Percentiles rank a stretch among this genome's conserved stretches.
phyloP scores from a whole-genome alignment of 2,329 filamentous ascomycete species.

The Calonectria leucothoes region DNA sequence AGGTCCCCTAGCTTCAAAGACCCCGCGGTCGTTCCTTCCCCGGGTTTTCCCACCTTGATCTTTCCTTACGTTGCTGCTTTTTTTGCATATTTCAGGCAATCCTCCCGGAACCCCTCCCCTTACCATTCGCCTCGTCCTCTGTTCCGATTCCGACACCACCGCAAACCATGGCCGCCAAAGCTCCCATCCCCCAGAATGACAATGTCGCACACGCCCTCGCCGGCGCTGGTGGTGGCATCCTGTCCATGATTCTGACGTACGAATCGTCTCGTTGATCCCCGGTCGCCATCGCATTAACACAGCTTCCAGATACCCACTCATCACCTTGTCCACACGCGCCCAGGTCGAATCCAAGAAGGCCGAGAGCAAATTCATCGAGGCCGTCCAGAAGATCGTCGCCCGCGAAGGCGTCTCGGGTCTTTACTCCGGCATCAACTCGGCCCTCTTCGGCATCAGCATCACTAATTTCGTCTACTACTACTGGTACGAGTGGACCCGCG shows the following conservation, averaged over 20 bases:
- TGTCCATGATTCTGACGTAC: conserved; percentile 96
- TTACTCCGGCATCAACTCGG: conserved; percentile 93
- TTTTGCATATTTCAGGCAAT: conserved; percentile 1
- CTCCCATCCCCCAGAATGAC: conserved; percentile 86
- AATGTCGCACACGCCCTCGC: conserved; percentile 96
- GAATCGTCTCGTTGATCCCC: conserved; percentile 33
- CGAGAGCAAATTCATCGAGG: conserved; percentile 84
- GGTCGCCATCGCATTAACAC: conserved; percentile 17
- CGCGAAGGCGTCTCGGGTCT: conserved; percentile 91
- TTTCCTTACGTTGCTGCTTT: conserved; percentile 11
- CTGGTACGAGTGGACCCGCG: conserved; percentile 98
- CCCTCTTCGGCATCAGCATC: conserved; percentile 96
- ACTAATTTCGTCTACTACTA: conserved; percentile 99
- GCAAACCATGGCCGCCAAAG: conserved; percentile 59
- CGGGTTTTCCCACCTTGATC: conserved; percentile 10
- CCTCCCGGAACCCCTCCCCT: neutral
- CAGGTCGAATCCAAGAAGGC: conserved; percentile 98
- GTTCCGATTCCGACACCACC: conserved; percentile 9
- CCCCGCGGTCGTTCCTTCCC: conserved; percentile 16
- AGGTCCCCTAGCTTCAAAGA: neutral
- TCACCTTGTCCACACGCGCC: conserved; percentile 95
- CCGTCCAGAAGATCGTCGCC: conserved; percentile 86
- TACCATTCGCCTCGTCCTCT: neutral
- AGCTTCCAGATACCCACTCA: conserved; percentile 83
- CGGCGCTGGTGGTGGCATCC: conserved; percentile 90